Percentiles rank a stretch among this genome's conserved stretches.
Conservation (phyloP, 345 rosid genomes). For the Murraya koenigii region DNA sequence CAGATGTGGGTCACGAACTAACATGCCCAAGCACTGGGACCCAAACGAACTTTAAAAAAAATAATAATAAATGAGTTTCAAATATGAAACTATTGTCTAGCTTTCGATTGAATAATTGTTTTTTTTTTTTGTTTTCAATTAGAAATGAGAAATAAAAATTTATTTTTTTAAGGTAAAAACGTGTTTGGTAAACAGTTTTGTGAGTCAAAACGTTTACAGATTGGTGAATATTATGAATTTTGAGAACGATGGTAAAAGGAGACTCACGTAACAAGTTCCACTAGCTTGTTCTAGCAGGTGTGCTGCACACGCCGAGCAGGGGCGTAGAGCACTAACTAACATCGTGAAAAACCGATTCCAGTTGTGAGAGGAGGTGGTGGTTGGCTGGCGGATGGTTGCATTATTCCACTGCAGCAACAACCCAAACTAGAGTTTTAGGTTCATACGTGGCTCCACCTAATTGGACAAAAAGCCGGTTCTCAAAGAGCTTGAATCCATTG, state of each 20-base stretch:
- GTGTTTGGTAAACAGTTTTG: no score
- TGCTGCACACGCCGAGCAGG: not conserved
- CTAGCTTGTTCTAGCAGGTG: not conserved
- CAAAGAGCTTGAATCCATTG: no score
- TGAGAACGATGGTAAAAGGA: no score
- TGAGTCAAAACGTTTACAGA: no score
- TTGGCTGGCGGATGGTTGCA: not conserved
- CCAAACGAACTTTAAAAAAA: no score
- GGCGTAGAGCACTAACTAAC: conserved; percentile 5
- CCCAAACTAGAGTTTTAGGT: not conserved
- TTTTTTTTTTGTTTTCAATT: no score
- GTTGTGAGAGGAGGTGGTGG: conserved; percentile 17
- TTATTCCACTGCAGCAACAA: not conserved
- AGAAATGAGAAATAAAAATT: not conserved
- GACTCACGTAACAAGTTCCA: no score
- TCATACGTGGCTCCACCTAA: conserved; percentile 17
- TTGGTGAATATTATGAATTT: not conserved
- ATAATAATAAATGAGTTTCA: no score
- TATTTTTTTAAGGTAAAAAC: no score
- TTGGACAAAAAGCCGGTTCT: not conserved
- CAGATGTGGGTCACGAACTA: not conserved
- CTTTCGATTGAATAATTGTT: no score
- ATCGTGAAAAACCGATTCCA: not conserved
- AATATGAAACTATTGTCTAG: no score
- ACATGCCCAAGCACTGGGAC: not conserved